phyloP scores from a whole-genome alignment of 2,329 filamentous ascomycete genomes.

The Xylaria arbuscula region DNA sequence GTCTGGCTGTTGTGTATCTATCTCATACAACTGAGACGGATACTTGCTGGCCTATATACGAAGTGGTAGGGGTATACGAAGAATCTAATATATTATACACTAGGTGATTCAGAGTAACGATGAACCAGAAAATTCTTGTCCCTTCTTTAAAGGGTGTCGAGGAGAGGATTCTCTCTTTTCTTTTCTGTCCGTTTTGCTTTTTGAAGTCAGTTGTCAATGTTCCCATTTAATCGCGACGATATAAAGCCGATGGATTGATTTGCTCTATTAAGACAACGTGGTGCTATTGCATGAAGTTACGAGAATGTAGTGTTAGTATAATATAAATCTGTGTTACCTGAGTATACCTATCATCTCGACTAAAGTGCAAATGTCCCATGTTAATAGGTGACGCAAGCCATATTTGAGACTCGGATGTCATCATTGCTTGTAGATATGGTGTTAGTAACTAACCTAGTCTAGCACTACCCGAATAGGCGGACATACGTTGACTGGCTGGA shows the following conservation, averaged over 20 bases:
- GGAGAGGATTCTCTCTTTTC: no score
- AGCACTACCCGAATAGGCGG: not conserved
- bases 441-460: slow-evolving; percentile 1
- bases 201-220: not conserved
- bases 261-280: no score
- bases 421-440: slow-evolving; percentile 23
- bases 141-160: no score
- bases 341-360: not conserved
- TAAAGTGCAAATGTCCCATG: not conserved
- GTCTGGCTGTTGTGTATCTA: not conserved
- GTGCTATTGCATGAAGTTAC: no score
- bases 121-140: no score
- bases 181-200: no score
- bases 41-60: not conserved
- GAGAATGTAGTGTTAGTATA: not conserved
- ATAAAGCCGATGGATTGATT: no score
- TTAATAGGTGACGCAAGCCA: not conserved
- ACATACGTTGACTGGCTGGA: not conserved
- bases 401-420: slow-evolving; percentile 13
- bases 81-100: not conserved
- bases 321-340: not conserved
- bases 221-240: not conserved
- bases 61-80: not conserved
- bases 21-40: not conserved
- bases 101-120: no score